Evolutionary conservation across 2,329 filamentous ascomycete genomes (phyloP).

Genomic region (Nemania bipapillata): DNA sequence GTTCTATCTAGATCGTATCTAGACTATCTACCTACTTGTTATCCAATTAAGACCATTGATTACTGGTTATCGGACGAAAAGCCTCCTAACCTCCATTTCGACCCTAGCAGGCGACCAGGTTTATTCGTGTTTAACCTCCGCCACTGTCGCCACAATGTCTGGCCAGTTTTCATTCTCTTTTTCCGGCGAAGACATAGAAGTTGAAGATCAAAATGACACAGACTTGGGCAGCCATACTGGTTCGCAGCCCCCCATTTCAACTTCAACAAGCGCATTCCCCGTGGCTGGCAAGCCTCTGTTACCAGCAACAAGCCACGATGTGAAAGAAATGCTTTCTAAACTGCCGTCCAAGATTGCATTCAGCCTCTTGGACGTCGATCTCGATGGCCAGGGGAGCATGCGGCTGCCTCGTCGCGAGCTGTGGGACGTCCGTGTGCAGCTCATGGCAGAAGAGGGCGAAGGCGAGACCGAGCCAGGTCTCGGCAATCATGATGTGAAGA

Average conservation of each 20-base stretch:
- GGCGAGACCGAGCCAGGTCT: conserved; percentile 60
- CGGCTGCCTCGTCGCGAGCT: conserved; percentile 77
- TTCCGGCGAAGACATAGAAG: conserved; percentile 72
- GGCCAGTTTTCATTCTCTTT: conserved; percentile 68
- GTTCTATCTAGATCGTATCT: no score
- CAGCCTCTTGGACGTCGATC: conserved; percentile 67
- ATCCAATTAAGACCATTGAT: not conserved
- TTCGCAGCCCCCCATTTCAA: conserved; percentile 44
- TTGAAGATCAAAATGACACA: conserved; percentile 50
- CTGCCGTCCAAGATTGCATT: conserved; percentile 81
- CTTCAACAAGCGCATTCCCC: conserved; percentile 65
- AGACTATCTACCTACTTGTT: no score
- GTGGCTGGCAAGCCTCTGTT: conserved; percentile 70
- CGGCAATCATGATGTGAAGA: conserved; percentile 78
- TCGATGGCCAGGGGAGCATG: conserved; percentile 66
- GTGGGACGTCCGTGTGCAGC: conserved; percentile 82
- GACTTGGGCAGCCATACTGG: conserved; percentile 34
- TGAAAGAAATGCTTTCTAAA: conserved; percentile 63
- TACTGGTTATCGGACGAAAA: not conserved
- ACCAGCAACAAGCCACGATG: conserved; percentile 62
- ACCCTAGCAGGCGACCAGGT: not conserved
- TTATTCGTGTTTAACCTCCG: not conserved
- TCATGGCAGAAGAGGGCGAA: conserved; percentile 76
- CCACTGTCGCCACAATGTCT: conserved; percentile 50
- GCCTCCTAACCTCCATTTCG: not conserved